Evolutionary conservation across 2,329 filamentous ascomycete genomes (phyloP).

Genomic region (Gaeumannomyces sp.): DNA sequence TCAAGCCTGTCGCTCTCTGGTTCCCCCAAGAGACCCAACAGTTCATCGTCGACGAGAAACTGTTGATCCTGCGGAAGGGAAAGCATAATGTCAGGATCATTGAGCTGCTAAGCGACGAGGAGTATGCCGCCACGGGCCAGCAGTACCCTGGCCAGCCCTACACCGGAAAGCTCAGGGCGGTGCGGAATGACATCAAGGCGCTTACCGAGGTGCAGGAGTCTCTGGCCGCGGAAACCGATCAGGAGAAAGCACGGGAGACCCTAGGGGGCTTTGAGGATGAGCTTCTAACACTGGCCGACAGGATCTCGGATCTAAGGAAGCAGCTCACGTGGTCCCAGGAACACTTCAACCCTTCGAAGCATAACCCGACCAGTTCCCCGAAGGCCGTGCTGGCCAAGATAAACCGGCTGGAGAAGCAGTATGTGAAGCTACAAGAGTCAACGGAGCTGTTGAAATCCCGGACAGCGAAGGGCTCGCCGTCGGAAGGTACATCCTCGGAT

Average conservation of each 20-base stretch:
- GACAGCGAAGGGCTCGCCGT: too few relatives aligned
- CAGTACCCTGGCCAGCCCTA: constrained; percentile 48
- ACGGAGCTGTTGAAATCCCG: neutral
- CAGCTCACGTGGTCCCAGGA: constrained; percentile 20
- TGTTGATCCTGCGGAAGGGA: constrained; percentile 56
- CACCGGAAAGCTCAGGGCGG: constrained; percentile 41
- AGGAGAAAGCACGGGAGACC: neutral
- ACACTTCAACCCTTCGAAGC: constrained; percentile 13
- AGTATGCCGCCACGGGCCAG: constrained; percentile 41
- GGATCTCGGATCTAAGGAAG: constrained; percentile 27
- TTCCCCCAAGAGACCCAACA: constrained; percentile 49
- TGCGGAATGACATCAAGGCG: constrained; percentile 24
- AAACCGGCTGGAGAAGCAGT: constrained; percentile 11
- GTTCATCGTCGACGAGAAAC: constrained; percentile 52
- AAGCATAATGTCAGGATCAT: constrained; percentile 59
- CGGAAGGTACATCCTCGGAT: neutral
- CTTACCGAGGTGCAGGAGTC: constrained; percentile 11
- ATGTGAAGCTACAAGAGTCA: neutral
- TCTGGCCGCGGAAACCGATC: neutral
- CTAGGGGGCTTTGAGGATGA: neutral
- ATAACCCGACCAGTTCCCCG: constrained; percentile 10
- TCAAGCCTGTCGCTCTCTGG: constrained; percentile 56
- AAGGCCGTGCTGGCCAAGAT: constrained; percentile 18
- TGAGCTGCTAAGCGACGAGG: constrained; percentile 51
- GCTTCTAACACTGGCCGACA: constrained; percentile 12